A percentile compares a stretch with the other conserved stretches of the same genome.
These are phyloP conservation scores for Aphanomyces euteiches DNA, from an alignment of 352 stramenopile species.

Conservation along the genomic window DNA sequence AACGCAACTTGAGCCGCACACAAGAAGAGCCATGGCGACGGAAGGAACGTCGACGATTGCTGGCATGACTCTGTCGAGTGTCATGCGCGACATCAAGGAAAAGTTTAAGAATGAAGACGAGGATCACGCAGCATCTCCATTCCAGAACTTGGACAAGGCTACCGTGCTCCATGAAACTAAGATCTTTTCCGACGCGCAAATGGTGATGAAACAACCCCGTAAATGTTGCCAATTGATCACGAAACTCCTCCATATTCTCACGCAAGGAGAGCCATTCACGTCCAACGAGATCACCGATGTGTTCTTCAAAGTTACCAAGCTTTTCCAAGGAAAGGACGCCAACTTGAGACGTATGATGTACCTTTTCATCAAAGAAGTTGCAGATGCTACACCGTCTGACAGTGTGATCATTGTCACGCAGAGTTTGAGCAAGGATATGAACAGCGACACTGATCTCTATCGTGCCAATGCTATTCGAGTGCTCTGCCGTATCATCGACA, in stretches of 20 bases:
- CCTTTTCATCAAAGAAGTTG: conserved; percentile 99
- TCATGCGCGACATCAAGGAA: conserved; percentile 95
- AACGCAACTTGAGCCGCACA: neutral
- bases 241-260: conserved; percentile 97
- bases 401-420: conserved; percentile 99
- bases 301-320: conserved; percentile 99
- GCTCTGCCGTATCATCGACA: conserved; percentile 93
- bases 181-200: conserved; percentile 97
- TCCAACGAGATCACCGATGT: conserved; percentile 95
- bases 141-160: conserved; percentile 93
- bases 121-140: conserved; percentile 86
- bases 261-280: conserved; percentile 96
- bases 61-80: conserved; percentile 52
- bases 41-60: conserved; percentile 19
- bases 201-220: conserved; percentile 94
- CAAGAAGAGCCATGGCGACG: neutral
- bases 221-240: conserved; percentile 99
- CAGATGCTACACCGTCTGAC: conserved; percentile 84
- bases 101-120: conserved; percentile 99
- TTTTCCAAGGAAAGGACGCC: conserved; percentile 98
- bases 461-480: conserved; percentile 98
- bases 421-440: conserved; percentile 99
- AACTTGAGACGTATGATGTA: conserved; percentile 99
- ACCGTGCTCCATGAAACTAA: conserved; percentile 97
- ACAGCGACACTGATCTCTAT: conserved; percentile 96